These are phyloP conservation scores for Tremellales sp. DNA, from an alignment of 1,284 basidiomycete genomes.

Conservation along the genomic window DNA sequence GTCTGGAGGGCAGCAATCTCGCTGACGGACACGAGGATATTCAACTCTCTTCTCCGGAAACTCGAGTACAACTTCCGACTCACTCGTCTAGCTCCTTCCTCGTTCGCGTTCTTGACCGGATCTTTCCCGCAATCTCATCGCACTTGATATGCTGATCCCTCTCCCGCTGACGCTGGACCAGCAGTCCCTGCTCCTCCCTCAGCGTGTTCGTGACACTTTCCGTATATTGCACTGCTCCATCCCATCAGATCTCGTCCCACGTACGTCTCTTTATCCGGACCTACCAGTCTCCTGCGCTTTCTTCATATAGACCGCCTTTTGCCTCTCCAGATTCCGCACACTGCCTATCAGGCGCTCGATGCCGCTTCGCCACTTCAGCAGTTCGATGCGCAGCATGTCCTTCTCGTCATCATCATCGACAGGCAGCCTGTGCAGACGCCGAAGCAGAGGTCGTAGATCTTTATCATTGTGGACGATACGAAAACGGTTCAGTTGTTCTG, in stretches of 20 bases:
- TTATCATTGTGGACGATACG: conserved; percentile 40
- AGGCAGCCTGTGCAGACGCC: conserved; percentile 32
- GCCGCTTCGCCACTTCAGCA: conserved; percentile 32
- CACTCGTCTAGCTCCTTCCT: conserved; percentile 40
- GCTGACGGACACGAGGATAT: conserved; percentile 20
- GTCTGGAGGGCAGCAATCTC: conserved; percentile 29
- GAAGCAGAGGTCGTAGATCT: conserved; percentile 32
- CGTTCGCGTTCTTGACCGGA: conserved; percentile 26
- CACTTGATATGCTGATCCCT: conserved; percentile 37
- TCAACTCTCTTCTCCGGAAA: too few relatives aligned
- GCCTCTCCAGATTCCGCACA: conserved; percentile 31
- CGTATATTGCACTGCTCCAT: not conserved
- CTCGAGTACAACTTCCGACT: conserved; percentile 12
- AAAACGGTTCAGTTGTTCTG: conserved; percentile 41
- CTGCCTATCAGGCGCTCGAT: conserved; percentile 35
- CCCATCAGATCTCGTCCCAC: not conserved
- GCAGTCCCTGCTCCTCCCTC: conserved; percentile 30
- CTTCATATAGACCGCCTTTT: conserved; percentile 24
- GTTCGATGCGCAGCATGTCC: conserved; percentile 32
- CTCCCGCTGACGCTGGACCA: conserved; percentile 23
- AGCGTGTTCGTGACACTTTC: conserved; percentile 12
- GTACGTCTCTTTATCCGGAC: too few relatives aligned
- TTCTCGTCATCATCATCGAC: conserved; percentile 17
- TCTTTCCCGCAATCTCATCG: conserved; percentile 37
- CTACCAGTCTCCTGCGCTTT: conserved; percentile 32